Conservation (phyloP, 2,329 filamentous ascomycete genomes). For the Aschersonia sp. region DNA sequence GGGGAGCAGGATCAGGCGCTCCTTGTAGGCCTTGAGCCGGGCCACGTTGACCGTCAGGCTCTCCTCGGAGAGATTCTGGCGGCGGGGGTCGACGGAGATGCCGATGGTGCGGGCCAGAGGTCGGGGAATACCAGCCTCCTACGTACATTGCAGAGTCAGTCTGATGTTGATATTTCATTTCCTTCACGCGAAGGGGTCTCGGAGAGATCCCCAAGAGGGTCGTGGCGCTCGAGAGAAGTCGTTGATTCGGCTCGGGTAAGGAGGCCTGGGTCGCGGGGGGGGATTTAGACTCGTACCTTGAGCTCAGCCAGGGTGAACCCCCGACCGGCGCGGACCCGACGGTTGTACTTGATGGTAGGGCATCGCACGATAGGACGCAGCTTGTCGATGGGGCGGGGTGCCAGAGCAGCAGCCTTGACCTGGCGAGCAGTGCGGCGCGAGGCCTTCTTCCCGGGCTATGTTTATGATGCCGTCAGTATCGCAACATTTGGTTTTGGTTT, state of each 20-base stretch:
- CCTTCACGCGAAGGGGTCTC: too few species aligned
- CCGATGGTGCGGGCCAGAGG: slow-evolving; percentile 91
- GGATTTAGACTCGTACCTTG: slow-evolving; percentile 52
- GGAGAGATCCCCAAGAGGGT: not conserved
- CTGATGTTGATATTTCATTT: not conserved
- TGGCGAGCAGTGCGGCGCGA: slow-evolving; percentile 81
- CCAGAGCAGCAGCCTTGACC: slow-evolving; percentile 87
- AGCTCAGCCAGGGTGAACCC: slow-evolving; percentile 96
- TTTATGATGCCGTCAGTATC: not conserved
- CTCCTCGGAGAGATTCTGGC: slow-evolving; percentile 95
- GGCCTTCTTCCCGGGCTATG: slow-evolving; percentile 87
- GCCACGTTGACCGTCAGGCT: slow-evolving; percentile 87
- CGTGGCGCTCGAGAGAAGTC: too few species aligned
- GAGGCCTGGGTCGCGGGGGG: too few species aligned
- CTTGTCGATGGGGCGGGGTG: slow-evolving; percentile 93
- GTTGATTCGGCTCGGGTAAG: too few species aligned
- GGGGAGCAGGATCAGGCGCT: slow-evolving; percentile 93
- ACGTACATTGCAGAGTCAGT: slow-evolving; percentile 1
- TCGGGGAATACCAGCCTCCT: slow-evolving; percentile 93
- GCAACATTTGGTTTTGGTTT: not conserved
- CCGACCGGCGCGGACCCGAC: slow-evolving; percentile 87
- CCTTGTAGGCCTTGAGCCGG: slow-evolving; percentile 95
- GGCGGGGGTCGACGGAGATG: slow-evolving; percentile 91
- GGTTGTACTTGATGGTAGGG: slow-evolving; percentile 99
- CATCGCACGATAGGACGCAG: slow-evolving; percentile 93